phyloP scores from a whole-genome alignment of 495 filamentous ascomycete species.

The Xylaria curta region DNA sequence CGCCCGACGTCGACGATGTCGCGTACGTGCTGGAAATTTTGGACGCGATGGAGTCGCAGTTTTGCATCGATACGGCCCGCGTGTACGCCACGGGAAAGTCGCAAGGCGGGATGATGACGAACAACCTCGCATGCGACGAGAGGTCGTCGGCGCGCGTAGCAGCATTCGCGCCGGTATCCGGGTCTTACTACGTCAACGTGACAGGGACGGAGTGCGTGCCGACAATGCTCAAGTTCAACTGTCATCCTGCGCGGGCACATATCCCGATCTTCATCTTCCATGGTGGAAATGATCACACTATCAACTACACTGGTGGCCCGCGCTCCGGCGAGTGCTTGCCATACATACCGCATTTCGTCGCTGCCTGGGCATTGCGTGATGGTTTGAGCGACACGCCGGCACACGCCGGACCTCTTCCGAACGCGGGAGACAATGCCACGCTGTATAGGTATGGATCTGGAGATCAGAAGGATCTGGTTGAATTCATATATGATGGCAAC shows the following conservation, averaged over 20 bases:
- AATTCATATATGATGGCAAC: slow-evolving; percentile 37
- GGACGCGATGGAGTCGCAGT: slow-evolving; percentile 44
- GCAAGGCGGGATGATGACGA: slow-evolving; percentile 64
- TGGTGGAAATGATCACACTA: slow-evolving; percentile 49
- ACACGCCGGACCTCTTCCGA: slow-evolving; percentile 14
- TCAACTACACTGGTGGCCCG: slow-evolving; percentile 42
- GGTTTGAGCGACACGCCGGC: slow-evolving; percentile 34
- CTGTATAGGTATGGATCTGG: slow-evolving; percentile 18
- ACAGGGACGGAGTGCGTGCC: slow-evolving; percentile 33
- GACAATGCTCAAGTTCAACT: slow-evolving; percentile 39
- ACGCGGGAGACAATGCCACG: slow-evolving; percentile 8
- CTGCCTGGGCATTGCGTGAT: slow-evolving; percentile 49
- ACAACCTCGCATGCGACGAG: slow-evolving; percentile 61
- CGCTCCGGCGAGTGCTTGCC: slow-evolving; percentile 46
- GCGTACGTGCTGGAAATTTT: slow-evolving; percentile 53
- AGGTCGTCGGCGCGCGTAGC: slow-evolving; percentile 44
- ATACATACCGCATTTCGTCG: slow-evolving; percentile 45
- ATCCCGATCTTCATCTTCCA: slow-evolving; percentile 60
- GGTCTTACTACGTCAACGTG: slow-evolving; percentile 50
- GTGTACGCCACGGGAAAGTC: slow-evolving; percentile 66
- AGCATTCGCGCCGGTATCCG: slow-evolving; percentile 55
- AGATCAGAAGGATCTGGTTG: slow-evolving; percentile 30
- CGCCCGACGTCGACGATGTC: slow-evolving; percentile 36
- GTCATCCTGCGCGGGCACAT: slow-evolving; percentile 37
- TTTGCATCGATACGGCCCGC: slow-evolving; percentile 60